Percentiles rank a stretch among this genome's conserved stretches.
These are phyloP conservation scores for Aspergillus neoniger DNA, from an alignment of 2,329 filamentous ascomycete genomes.

Conservation along the genomic window DNA sequence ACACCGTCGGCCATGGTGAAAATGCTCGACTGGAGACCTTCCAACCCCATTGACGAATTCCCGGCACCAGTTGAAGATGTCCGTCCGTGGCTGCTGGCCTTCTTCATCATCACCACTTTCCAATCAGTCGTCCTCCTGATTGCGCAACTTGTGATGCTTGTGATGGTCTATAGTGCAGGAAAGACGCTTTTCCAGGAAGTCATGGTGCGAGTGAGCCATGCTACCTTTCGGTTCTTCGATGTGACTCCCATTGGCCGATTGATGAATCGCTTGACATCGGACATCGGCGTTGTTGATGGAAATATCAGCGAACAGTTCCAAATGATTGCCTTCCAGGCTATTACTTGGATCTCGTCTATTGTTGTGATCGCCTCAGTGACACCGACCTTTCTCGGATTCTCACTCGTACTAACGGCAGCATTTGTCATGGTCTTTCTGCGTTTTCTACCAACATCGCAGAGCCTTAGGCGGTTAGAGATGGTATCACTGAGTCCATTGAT, in stretches of 20 bases:
- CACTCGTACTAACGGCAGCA: constrained; percentile 63
- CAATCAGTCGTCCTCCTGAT: constrained; percentile 63
- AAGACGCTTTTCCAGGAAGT: constrained; percentile 73
- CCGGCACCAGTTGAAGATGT: constrained; percentile 70
- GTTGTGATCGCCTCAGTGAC: constrained; percentile 78
- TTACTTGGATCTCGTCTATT: constrained; percentile 73
- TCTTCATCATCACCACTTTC: constrained; percentile 64
- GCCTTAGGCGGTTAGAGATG: constrained; percentile 81
- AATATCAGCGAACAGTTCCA: constrained; percentile 77
- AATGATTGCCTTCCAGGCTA: constrained; percentile 66
- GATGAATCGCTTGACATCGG: constrained; percentile 89
- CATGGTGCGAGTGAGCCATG: constrained; percentile 71
- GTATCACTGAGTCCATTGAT: constrained; percentile 84
- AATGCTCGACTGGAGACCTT: constrained; percentile 21
- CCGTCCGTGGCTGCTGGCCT: constrained; percentile 71
- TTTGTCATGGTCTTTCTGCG: constrained; percentile 74
- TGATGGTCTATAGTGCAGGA: constrained; percentile 78
- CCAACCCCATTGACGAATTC: constrained; percentile 48
- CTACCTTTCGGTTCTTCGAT: constrained; percentile 89
- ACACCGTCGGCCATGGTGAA: constrained; percentile 11
- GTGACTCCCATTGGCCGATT: constrained; percentile 83
- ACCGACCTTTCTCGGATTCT: constrained; percentile 73
- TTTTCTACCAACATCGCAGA: constrained; percentile 82
- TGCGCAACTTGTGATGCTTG: constrained; percentile 67
- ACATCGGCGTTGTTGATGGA: constrained; percentile 86